Percentiles rank a stretch among this genome's conserved stretches.
These are phyloP conservation scores for Albugo laibachii DNA, from an alignment of 352 stramenopile species.

Conservation along the genomic window DNA sequence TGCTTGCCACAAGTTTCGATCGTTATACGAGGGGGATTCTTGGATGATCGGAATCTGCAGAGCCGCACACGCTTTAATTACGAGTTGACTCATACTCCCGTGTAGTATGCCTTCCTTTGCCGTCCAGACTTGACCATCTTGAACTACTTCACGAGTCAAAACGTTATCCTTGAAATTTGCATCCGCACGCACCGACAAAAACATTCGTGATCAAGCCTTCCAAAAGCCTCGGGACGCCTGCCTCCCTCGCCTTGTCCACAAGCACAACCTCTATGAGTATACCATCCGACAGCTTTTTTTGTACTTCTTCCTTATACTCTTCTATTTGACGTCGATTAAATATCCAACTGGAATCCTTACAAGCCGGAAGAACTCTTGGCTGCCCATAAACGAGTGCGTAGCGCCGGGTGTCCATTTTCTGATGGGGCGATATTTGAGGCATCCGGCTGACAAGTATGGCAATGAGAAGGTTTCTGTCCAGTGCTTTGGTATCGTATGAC, in stretches of 20 bases:
- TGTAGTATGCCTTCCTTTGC: slow-evolving; percentile 20
- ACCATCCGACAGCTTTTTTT: background rate
- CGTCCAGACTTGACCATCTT: slow-evolving; percentile 24
- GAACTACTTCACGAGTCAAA: slow-evolving; percentile 12
- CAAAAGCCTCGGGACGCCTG: slow-evolving; percentile 13
- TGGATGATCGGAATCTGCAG: slow-evolving; percentile 35
- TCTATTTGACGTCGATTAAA: slow-evolving; percentile 27
- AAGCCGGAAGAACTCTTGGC: slow-evolving; percentile 18
- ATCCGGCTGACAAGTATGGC: too few species aligned
- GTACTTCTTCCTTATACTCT: slow-evolving; percentile 10
- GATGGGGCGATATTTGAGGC: too few species aligned
- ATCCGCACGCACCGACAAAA: slow-evolving; percentile 29
- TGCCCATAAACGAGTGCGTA: slow-evolving; percentile 25
- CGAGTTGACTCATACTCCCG: slow-evolving; percentile 38
- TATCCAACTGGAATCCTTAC: slow-evolving; percentile 65
- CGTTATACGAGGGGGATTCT: slow-evolving; percentile 25
- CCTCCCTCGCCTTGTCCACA: background rate
- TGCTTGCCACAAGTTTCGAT: slow-evolving; percentile 27
- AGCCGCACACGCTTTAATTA: slow-evolving; percentile 31
- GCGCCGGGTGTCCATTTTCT: too few species aligned
- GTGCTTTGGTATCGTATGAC: slow-evolving; percentile 10
- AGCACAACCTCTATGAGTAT: slow-evolving; percentile 25
- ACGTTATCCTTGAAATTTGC: background rate
- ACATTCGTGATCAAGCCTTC: slow-evolving; percentile 70
- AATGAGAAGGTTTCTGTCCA: slow-evolving; percentile 9